Evolutionary conservation across 139 green algal genomes (phyloP), one percentile per base, ranked within the genome.

Genomic region (Volvox africanus): DNA sequence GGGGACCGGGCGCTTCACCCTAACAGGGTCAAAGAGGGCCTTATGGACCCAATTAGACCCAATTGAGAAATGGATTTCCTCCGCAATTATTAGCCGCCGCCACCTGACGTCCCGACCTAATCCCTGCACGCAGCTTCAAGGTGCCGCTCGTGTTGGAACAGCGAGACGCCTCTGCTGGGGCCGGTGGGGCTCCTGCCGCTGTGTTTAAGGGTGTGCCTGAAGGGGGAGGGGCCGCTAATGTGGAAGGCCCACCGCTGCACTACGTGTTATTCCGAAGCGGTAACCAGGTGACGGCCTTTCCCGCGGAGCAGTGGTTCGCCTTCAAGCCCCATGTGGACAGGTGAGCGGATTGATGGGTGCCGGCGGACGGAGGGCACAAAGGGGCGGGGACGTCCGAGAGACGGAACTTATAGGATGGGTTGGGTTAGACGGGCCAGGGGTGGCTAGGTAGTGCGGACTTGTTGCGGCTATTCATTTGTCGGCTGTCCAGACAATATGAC

Each of bases 261-360:
- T 89, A 82, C 37, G 37, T 89, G 9, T 37, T 89, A 20, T 89
- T 89, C 28, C 37, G 44, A 33, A 32, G 30, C 2, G 86, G 75
- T 61, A 61, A 61, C 75, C 55, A 61, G 26, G 55, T 84, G 13
- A 77, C 36, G 21, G 86, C 86, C n/a, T 84, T 85, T 61, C 86
- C 86, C 22, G 86, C 86, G 13, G 86, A 90, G n/a, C 73, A 68
- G 75, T 90, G 75, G 73, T 68, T 85, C 2, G 55, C 16, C 19
- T 90, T 90, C 86, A 84, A 84, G 22, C 86, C 86, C 28, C 86
- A 90, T 35, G 69, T 90, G 22, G 86, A 90, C 75, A 62, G 86
- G 86, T 90, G 55, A 13, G 84, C 33, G 65, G 65, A 73, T 28
- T 73, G 65, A 28, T 9, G 24, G 65, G 21, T 16, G 65, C 3